These are phyloP conservation scores for Phytophthora quininea DNA, from an alignment of 352 stramenopile genomes.

Conservation along the genomic window DNA sequence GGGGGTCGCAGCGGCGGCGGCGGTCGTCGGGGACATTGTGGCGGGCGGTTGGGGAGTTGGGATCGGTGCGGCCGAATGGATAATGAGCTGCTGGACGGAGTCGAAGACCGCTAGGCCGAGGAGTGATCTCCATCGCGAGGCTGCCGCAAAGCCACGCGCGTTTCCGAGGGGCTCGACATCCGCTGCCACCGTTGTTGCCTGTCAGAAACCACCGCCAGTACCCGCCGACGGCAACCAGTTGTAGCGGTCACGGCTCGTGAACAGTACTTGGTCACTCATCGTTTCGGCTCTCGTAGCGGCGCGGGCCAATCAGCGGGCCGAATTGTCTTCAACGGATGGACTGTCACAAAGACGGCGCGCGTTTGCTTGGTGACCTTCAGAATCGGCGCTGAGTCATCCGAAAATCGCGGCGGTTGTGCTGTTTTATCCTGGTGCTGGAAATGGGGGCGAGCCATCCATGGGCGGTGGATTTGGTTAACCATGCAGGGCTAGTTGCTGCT, in stretches of 20 bases:
- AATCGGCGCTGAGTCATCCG: neutral
- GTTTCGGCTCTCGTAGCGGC: neutral
- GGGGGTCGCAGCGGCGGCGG: neutral
- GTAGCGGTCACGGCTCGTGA: neutral
- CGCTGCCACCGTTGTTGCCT: neutral
- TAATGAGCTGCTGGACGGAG: conserved; percentile 7
- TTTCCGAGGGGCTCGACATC: conserved; percentile 6
- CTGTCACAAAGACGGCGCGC: neutral
- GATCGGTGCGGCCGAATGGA: conserved; percentile 17
- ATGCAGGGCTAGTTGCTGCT: too few species aligned
- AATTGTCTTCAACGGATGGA: neutral
- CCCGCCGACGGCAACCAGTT: neutral
- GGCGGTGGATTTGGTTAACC: too few species aligned
- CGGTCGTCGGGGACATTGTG: neutral
- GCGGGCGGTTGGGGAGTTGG: conserved; percentile 6
- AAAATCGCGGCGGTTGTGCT: neutral
- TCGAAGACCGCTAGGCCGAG: neutral
- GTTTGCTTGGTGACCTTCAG: neutral
- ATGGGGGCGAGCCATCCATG: too few species aligned
- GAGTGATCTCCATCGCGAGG: neutral
- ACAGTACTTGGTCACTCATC: neutral
- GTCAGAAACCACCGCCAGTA: neutral
- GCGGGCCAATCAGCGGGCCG: neutral
- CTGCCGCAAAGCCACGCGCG: conserved; percentile 20
- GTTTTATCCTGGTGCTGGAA: neutral